Base-by-base conservation (phyloP, 495 filamentous ascomycete species). In the Chaetomium fimeti region DNA sequence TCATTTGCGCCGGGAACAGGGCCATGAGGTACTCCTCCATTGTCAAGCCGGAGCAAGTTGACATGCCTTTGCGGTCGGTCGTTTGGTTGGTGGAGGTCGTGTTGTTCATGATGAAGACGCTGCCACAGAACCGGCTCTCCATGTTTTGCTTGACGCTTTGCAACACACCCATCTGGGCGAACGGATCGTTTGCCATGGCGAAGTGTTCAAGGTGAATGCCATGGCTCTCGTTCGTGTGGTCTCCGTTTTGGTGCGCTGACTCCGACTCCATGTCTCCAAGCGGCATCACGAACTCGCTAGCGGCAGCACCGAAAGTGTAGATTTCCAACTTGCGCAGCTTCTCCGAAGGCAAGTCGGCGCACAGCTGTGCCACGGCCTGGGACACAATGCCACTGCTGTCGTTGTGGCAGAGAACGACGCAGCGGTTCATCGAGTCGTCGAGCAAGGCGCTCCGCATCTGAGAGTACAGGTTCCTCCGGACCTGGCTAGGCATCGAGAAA, bases 261-360 rank as follows among this genome's bases (percentile, higher is more conserved):
- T 63, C 65, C 5, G 28, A 22, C 12, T 69, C 57, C 40, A 67
- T 36, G 52, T 65, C 62, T 22, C 71, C 71, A 9, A 73, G 69
- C 27, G 78, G 78, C 55, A 74, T 63, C 52, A 69, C 61, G 63
- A 79, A 76, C 67, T 78, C 75, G 56, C 57, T 60, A 27, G 78
- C 77, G 11, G 77, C 76, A 29, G 73, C 69, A 20, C 77, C 77
- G 45, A 81, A 78, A 1, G 77, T 79, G 69, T 78, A 81, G 16
- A 81, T 70, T 62, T 78, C 76, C 55, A 81, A 68, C 66, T 78
- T 79, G 61, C 56, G 25, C 15, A 81, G 63, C 52, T 70, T 68
- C 2, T 74, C 72, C 11, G 60, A 18, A 48, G 76, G 74, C n/a
- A 79, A 66, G 45, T 78, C 75, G 49, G 70, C 69, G 60, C 71